Percentiles rank a stretch among this genome's conserved stretches.
phyloP scores from a whole-genome alignment of 1,139 yeast genomes.

The Sugiyamaella castrensis region DNA sequence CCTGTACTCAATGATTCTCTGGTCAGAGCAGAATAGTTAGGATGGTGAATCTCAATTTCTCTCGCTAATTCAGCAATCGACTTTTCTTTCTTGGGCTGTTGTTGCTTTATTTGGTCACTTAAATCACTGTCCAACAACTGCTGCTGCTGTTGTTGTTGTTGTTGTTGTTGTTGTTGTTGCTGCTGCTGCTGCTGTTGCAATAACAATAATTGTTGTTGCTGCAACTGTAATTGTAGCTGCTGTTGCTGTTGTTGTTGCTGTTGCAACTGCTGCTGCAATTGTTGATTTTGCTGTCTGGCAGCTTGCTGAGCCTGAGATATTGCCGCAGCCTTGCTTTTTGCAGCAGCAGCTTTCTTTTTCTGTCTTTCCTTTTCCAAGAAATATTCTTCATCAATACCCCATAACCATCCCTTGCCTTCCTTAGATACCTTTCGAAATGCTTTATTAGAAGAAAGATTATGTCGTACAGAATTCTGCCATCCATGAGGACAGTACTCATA shows the following conservation, averaged over 20 bases:
- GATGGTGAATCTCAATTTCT: conserved; percentile 45
- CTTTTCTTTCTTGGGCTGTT: conserved; percentile 32
- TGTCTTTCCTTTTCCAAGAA: conserved; percentile 76
- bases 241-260: conserved; percentile 19
- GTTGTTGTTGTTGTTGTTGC: conserved; percentile 8
- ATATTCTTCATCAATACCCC: conserved; percentile 86
- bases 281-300: conserved; percentile 31
- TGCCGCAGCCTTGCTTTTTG: conserved; percentile 31
- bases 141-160: conserved; percentile 2
- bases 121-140: conserved; percentile 10
- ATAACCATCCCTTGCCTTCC: conserved; percentile 87
- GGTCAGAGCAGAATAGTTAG: conserved; percentile 25
- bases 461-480: conserved; percentile 94
- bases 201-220: conserved; percentile 9
- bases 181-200: conserved; percentile 13
- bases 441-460: conserved; percentile 80
- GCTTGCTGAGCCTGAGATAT: conserved; percentile 30
- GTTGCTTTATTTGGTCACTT: conserved; percentile 2
- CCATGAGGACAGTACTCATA: conserved; percentile 93
- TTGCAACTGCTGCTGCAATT: conserved; percentile 33
- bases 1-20: conserved; percentile 17
- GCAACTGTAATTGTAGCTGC: conserved; percentile 5
- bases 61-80: conserved; percentile 57
- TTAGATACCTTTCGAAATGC: conserved; percentile 74
- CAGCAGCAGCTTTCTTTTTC: conserved; percentile 51